Conservation (phyloP, 495 filamentous ascomycete genomes). For the Penicillium coffeae region DNA sequence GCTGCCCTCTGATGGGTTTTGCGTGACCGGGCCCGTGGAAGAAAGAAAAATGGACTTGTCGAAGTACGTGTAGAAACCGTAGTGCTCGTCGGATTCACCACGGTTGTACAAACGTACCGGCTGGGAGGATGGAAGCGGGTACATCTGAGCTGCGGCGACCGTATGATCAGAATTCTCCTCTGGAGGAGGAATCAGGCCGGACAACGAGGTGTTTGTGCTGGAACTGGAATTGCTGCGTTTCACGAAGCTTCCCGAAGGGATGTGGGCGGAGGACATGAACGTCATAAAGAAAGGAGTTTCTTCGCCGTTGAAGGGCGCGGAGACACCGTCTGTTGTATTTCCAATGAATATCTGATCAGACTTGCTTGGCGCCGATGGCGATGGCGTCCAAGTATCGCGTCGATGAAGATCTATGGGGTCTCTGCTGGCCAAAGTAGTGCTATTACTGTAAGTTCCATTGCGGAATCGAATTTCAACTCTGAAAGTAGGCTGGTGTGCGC, state of each 20-base stretch:
- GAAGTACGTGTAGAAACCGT: constrained; percentile 91
- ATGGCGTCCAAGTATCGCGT: constrained; percentile 45
- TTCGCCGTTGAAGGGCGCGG: constrained; percentile 51
- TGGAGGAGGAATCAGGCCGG: constrained; percentile 57
- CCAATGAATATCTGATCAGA: constrained; percentile 75
- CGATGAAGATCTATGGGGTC: no score
- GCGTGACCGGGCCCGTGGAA: constrained; percentile 41
- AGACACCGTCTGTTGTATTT: constrained; percentile 73
- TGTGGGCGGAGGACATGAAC: constrained; percentile 32
- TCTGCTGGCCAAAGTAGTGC: constrained; percentile 22
- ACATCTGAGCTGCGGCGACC: constrained; percentile 66
- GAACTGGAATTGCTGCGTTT: constrained; percentile 22
- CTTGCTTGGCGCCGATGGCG: constrained; percentile 59
- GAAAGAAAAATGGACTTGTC: constrained; percentile 81
- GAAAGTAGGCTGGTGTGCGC: constrained; percentile 68
- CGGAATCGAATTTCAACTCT: constrained; percentile 73
- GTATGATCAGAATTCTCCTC: constrained; percentile 59
- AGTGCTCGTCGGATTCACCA: constrained; percentile 74
- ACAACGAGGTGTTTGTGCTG: constrained; percentile 31
- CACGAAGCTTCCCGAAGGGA: constrained; percentile 19
- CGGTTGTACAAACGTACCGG: constrained; percentile 84
- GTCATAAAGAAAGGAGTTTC: constrained; percentile 51
- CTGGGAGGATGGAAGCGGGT: constrained; percentile 64
- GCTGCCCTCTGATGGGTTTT: constrained; percentile 24
- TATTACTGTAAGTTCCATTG: constrained; percentile 57